phyloP scores from a whole-genome alignment of 2,329 filamentous ascomycete genomes.

The Beauveria varroae region DNA sequence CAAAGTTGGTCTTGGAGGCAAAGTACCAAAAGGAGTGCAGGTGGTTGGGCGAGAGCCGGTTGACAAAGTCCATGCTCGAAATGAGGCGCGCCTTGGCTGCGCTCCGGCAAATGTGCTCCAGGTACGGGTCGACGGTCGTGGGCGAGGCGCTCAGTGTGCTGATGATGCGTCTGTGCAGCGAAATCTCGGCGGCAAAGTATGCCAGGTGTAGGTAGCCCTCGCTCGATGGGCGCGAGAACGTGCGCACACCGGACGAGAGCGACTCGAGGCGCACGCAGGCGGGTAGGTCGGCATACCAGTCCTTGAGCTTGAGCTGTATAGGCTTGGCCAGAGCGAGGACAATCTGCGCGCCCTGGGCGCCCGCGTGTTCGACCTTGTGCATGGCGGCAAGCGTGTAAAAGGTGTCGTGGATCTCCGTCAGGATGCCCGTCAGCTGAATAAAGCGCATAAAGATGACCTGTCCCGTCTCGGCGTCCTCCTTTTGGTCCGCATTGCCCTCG shows the following conservation, averaged over 20 bases:
- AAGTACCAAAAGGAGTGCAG: conserved; percentile 92
- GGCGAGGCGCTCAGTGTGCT: conserved; percentile 55
- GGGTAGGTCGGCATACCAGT: conserved; percentile 72
- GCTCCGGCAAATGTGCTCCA: conserved; percentile 85
- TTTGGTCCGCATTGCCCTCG: conserved; percentile 53
- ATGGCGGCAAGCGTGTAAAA: conserved; percentile 78
- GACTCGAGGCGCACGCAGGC: conserved; percentile 58
- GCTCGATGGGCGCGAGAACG: conserved; percentile 44
- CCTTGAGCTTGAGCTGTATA: conserved; percentile 73
- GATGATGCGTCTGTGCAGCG: conserved; percentile 83
- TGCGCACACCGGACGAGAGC: conserved; percentile 27
- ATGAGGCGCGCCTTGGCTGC: conserved; percentile 92
- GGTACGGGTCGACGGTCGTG: conserved; percentile 60
- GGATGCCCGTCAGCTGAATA: conserved; percentile 66
- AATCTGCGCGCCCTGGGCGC: conserved; percentile 61
- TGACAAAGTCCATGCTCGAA: conserved; percentile 95
- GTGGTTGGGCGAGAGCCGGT: conserved; percentile 78
- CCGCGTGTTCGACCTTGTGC: conserved; percentile 58
- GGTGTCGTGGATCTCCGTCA: conserved; percentile 73
- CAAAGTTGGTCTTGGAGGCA: conserved; percentile 83
- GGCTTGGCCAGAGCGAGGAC: conserved; percentile 72
- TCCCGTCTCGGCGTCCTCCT: conserved; percentile 58
- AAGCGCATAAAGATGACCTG: conserved; percentile 67
- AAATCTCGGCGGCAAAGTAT: conserved; percentile 92
- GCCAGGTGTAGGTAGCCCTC: conserved; percentile 79